phyloP scores from a whole-genome alignment of 2,329 filamentous ascomycete genomes.

The Proliferodiscus dingleyae region DNA sequence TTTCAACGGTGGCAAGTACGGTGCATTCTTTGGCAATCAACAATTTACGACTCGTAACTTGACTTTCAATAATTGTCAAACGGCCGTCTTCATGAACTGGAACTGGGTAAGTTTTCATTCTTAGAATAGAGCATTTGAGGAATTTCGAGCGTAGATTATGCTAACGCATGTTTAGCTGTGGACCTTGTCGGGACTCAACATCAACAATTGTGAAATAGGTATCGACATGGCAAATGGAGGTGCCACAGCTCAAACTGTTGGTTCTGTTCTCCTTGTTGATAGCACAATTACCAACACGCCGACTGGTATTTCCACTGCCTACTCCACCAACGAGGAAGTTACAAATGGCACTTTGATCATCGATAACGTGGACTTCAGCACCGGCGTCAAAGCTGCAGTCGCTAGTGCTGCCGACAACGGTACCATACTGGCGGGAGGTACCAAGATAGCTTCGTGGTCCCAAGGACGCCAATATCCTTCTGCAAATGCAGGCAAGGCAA shows the following conservation, averaged over 20 bases:
- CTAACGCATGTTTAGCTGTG: conserved; percentile 43
- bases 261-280: conserved; percentile 79
- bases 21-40: conserved; percentile 78
- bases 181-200: conserved; percentile 70
- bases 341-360: conserved; percentile 80
- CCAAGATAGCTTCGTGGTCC: conserved; percentile 65
- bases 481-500: conserved; percentile 40
- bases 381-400: conserved; percentile 63
- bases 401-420: conserved; percentile 49
- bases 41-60: conserved; percentile 83
- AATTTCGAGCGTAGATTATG: background rate
- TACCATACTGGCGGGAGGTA: conserved; percentile 64
- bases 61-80: conserved; percentile 76
- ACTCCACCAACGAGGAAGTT: conserved; percentile 53
- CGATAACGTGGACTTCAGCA: conserved; percentile 80
- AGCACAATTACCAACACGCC: conserved; percentile 71
- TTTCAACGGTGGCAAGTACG: conserved; percentile 77
- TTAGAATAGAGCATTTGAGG: background rate
- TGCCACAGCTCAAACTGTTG: conserved; percentile 65
- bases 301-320: conserved; percentile 73
- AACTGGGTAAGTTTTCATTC: conserved; percentile 55
- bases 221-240: conserved; percentile 71
- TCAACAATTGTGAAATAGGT: conserved; percentile 71
- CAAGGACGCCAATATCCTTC: conserved; percentile 70
- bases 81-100: conserved; percentile 86